Conservation (phyloP, 306 rosid genomes). For the Rosa rugosa region DNA sequence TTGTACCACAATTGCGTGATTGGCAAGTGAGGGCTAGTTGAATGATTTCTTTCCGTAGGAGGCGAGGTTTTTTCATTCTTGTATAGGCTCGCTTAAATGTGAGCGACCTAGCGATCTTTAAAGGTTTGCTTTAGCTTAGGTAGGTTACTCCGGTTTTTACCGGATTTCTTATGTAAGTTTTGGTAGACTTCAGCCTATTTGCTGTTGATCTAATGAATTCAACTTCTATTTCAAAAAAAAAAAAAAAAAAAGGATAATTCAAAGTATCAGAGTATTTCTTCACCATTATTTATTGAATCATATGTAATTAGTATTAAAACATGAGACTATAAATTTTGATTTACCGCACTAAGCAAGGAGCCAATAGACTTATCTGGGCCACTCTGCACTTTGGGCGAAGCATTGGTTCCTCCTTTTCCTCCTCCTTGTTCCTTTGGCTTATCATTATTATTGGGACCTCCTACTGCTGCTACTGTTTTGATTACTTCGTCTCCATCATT, state of each 20-base stretch:
- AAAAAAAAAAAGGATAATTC: not conserved
- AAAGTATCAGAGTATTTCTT: not conserved
- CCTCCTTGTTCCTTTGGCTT: not conserved
- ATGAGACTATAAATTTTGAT: not conserved
- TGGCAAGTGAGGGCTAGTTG: no score
- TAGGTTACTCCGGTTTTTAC: no score
- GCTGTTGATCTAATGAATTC: no score
- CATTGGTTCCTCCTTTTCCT: not conserved
- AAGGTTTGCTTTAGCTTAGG: no score
- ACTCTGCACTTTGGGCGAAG: not conserved
- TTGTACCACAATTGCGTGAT: no score
- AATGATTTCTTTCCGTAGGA: no score
- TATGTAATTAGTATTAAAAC: not conserved
- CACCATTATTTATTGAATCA: not conserved
- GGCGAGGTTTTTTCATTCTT: no score
- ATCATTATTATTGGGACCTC: not conserved
- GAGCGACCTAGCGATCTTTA: no score
- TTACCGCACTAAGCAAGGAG: not conserved
- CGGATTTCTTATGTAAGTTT: no score
- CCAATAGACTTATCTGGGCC: conserved; percentile 8
- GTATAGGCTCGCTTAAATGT: no score
- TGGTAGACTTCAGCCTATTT: no score
- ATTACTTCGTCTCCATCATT: not conserved
- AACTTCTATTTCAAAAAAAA: no score
- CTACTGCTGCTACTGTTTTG: not conserved